A percentile compares a stretch with the other conserved stretches of the same genome.
Conservation (phyloP, 2,329 filamentous ascomycete species). For the Aspergillus latus region DNA sequence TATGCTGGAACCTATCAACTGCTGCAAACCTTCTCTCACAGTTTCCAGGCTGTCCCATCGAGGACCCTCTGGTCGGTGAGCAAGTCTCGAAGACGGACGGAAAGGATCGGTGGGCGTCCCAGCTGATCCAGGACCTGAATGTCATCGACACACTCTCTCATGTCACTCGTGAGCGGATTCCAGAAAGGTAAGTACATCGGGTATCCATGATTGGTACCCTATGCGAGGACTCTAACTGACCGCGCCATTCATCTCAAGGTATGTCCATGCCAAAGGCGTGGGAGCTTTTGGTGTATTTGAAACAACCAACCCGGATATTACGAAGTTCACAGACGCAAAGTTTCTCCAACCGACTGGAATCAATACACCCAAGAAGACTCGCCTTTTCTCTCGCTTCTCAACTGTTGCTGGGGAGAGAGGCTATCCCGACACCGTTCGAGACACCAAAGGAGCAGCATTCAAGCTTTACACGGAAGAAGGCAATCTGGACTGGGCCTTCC, state of each 20-base stretch:
- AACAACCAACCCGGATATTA: background rate
- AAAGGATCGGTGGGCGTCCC: too few relatives aligned
- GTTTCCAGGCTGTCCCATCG: too few relatives aligned
- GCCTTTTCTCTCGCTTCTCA: background rate
- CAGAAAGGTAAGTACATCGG: background rate
- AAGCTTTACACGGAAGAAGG: conserved; percentile 1
- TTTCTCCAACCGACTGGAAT: background rate
- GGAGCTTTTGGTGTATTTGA: background rate
- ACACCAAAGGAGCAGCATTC: background rate
- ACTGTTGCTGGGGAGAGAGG: background rate
- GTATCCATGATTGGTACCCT: background rate
- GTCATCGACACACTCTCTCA: background rate
- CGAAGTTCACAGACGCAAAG: background rate
- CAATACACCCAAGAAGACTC: background rate
- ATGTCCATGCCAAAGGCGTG: background rate
- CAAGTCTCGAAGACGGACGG: too few relatives aligned
- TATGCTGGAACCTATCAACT: too few relatives aligned
- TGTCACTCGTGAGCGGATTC: background rate
- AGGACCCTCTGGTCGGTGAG: too few relatives aligned
- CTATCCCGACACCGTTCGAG: background rate
- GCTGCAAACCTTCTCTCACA: too few relatives aligned
- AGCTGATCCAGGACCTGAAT: background rate
- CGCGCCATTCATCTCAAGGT: background rate
- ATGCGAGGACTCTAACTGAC: background rate
- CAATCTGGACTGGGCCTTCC: conserved; percentile 6